These are phyloP conservation scores for Backusella tuberculispora DNA, from an alignment of 192 early-diverging fungal species.

Conservation along the genomic window DNA sequence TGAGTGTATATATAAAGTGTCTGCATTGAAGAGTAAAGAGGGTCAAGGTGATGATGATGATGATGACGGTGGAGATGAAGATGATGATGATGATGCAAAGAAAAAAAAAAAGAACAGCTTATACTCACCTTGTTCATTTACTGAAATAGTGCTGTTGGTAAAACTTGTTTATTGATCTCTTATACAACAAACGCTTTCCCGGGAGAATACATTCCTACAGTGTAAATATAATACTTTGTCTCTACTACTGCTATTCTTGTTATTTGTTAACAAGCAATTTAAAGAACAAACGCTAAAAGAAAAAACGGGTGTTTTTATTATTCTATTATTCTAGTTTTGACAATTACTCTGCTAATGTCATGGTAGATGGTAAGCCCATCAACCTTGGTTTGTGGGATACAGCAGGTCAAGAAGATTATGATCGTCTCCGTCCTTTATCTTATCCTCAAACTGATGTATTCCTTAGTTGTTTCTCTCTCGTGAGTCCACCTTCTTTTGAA, in stretches of 20 bases:
- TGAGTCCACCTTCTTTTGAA: constrained; percentile 36
- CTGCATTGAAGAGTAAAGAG: background rate
- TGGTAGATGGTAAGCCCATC: constrained; percentile 99
- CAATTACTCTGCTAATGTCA: constrained; percentile 99
- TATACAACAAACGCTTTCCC: constrained; percentile 99
- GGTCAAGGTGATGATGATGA: background rate
- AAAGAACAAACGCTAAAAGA: background rate
- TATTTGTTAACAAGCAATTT: too few species aligned
- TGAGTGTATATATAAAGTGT: background rate
- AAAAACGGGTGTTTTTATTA: background rate
- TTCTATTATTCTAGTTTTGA: constrained; percentile 70
- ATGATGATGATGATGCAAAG: background rate
- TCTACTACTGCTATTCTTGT: background rate
- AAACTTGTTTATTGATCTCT: constrained; percentile 95
- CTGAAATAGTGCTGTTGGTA: constrained; percentile 80
- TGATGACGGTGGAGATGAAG: background rate
- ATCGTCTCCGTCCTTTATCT: constrained; percentile 94
- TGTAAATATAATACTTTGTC: constrained; percentile 67
- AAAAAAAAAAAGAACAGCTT: too few species aligned
- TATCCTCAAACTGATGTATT: constrained; percentile 99
- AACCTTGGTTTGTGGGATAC: constrained; percentile 99
- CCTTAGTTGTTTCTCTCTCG: constrained; percentile 42
- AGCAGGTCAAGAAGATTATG: constrained; percentile 99
- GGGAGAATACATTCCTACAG: constrained; percentile 99
- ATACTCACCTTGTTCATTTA: constrained; percentile 4